Base-by-base conservation (phyloP, 176 grass and related monocot genomes). In the Aegilops umbellulata region DNA sequence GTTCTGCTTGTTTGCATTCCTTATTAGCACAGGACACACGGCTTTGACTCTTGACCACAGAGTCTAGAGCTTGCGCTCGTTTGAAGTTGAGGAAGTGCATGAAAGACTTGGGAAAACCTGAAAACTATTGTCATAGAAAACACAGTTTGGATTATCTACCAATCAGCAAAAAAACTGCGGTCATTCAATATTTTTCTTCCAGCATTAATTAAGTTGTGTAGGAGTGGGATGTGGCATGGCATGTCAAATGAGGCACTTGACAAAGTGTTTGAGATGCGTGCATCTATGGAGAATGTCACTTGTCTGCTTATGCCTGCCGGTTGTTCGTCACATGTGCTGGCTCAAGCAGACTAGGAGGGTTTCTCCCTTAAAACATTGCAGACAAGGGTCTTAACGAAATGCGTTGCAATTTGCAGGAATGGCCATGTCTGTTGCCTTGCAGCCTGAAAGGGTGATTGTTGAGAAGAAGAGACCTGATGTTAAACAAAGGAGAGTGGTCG, bases 401-500 rank as follows among this genome's bases (percentile, higher is more conserved):
- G 68, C 24, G 26, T 76, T 88, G 42, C 65, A 27, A 27, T 85
- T 92, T 87, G 47, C 85, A 99, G 97, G 90, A 84, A 85, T 90
- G 83, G 64, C 92, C 58, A 87, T 93, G 97, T 79, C 97, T 76
- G 86, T 99, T 93, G 90, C 94, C 58, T 73, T 97, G 83, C 92
- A 97, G 65, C 90, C 90, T 85, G 87, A 94, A 86, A 99, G 85
- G 61, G 82, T 69, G 88, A 80, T 81, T 72, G 77, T 86, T 1
- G 87, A 91, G 75, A 96, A 88, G 85, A 95, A 93, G 80, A 94
- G 79, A 78, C 89, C 75, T 71, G 76, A 91, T 78, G 89, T 85
- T 20, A 91, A 93, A 86, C 92, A 97, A 88, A 91, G 94, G 86
- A 96, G 92, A 87, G 94, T 99, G 20, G 97, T 94, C 19, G 90